Conservation (phyloP, 1,284 basidiomycete species). For the Rhodotorula sp. region DNA sequence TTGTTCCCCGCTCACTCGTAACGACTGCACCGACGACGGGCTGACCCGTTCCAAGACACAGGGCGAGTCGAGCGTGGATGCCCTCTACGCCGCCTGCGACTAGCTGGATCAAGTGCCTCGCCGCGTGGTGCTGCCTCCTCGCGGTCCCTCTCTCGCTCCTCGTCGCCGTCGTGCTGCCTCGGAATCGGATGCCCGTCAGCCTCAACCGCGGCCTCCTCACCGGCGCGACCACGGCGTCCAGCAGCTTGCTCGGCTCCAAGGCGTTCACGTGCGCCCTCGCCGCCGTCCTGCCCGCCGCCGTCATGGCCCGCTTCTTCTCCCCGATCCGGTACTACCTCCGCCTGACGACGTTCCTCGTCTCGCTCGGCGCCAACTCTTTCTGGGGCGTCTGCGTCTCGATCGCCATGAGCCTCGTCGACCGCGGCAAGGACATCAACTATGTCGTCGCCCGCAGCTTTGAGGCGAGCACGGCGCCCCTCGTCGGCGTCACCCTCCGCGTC, state of each 20-base stretch:
- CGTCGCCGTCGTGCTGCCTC: background rate
- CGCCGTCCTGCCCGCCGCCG: constrained; percentile 10
- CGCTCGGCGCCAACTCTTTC: constrained; percentile 60
- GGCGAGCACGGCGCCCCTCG: constrained; percentile 61
- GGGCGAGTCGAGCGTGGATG: background rate
- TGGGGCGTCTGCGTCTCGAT: constrained; percentile 74
- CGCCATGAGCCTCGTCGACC: constrained; percentile 67
- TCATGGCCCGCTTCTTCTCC: constrained; percentile 26
- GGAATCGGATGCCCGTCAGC: background rate
- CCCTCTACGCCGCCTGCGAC: too few relatives aligned
- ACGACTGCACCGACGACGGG: too few relatives aligned
- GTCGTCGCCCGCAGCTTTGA: constrained; percentile 86
- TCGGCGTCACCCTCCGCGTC: constrained; percentile 72
- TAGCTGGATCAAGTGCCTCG: background rate
- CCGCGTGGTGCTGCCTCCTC: background rate
- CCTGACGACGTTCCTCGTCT: constrained; percentile 35
- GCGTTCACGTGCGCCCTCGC: background rate
- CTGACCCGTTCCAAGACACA: too few relatives aligned
- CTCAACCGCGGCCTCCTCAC: background rate
- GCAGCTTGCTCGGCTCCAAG: background rate
- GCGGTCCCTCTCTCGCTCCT: background rate
- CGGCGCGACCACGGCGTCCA: background rate
- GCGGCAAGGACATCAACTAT: constrained; percentile 77
- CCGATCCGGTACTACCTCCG: constrained; percentile 38
- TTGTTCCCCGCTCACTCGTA: too few relatives aligned